Conservation (phyloP, 2,329 filamentous ascomycete genomes). For the Aulographum hederae region DNA sequence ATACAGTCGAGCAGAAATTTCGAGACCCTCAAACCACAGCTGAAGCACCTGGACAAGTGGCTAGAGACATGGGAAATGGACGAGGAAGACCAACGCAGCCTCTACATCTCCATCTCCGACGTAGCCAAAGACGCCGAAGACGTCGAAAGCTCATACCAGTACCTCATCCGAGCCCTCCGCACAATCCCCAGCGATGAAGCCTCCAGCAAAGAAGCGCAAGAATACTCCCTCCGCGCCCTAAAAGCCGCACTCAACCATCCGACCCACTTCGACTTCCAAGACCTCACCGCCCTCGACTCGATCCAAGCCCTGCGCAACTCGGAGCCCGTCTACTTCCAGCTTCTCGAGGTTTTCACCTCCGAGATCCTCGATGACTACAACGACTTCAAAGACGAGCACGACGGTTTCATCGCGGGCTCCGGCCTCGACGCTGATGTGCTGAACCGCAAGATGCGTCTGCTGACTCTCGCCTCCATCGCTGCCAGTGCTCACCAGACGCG, state of each 20-base stretch:
- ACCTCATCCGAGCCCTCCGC: constrained; percentile 59
- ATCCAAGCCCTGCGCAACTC: constrained; percentile 76
- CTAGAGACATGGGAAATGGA: constrained; percentile 66
- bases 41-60: constrained; percentile 72
- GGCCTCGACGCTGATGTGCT: constrained; percentile 53
- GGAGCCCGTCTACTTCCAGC: constrained; percentile 70
- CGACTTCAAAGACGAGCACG: constrained; percentile 85
- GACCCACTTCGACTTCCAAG: constrained; percentile 54
- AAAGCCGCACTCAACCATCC: constrained; percentile 48
- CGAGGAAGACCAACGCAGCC: constrained; percentile 64
- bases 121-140: constrained; percentile 64
- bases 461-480: constrained; percentile 81
- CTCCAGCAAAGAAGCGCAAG: constrained; percentile 33
- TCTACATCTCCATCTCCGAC: constrained; percentile 70
- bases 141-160: constrained; percentile 55
- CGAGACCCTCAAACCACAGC: constrained; percentile 65
- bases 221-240: constrained; percentile 44
- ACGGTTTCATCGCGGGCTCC: constrained; percentile 65
- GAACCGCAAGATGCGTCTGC: constrained; percentile 86
- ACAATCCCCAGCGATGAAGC: constrained; percentile 47
- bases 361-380: constrained; percentile 91
- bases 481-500: constrained; percentile 59
- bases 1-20: constrained; percentile 52
- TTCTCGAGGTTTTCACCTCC: constrained; percentile 88
- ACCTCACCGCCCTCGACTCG: constrained; percentile 51